Evolutionary conservation across 1,139 yeast genomes (phyloP).

Genomic region (Yamadazyma sp.): DNA sequence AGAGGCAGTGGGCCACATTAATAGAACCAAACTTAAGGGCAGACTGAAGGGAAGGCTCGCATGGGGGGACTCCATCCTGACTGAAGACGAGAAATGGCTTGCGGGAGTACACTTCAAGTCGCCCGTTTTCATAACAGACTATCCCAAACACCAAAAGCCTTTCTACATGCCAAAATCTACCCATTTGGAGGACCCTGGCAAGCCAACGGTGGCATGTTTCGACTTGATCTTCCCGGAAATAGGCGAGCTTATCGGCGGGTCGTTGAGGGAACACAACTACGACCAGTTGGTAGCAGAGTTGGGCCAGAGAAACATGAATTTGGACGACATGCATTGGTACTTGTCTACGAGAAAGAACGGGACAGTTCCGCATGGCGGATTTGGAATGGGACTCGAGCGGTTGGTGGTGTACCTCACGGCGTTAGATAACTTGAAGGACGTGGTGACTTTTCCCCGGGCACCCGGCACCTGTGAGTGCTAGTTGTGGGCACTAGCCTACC

Average conservation of each 20-base stretch:
- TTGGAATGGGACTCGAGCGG: constrained; percentile 93
- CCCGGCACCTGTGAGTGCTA: constrained; percentile 39
- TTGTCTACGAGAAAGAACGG: constrained; percentile 72
- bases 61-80: constrained; percentile 76
- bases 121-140: constrained; percentile 89
- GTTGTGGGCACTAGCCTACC: too few species aligned
- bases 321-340: constrained; percentile 76
- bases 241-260: constrained; percentile 97
- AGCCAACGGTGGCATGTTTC: constrained; percentile 80
- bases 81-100: constrained; percentile 91
- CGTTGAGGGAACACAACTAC: constrained; percentile 77
- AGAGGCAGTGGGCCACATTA: constrained; percentile 60
- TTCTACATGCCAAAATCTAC: constrained; percentile 74
- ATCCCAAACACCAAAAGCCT: constrained; percentile 78
- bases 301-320: constrained; percentile 50
- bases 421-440: constrained; percentile 78
- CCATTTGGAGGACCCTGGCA: constrained; percentile 26
- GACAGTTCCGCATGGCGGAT: constrained; percentile 92
- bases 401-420: constrained; percentile 71
- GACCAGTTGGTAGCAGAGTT: constrained; percentile 51
- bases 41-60: constrained; percentile 23
- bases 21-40: constrained; percentile 27
- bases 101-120: constrained; percentile 66
- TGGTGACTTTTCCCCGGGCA: constrained; percentile 73
- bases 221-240: constrained; percentile 86